Percentiles rank a stretch among this genome's conserved stretches.
Evolutionary conservation across 495 filamentous ascomycete genomes (phyloP).

Genomic region (Patellaria atrata): DNA sequence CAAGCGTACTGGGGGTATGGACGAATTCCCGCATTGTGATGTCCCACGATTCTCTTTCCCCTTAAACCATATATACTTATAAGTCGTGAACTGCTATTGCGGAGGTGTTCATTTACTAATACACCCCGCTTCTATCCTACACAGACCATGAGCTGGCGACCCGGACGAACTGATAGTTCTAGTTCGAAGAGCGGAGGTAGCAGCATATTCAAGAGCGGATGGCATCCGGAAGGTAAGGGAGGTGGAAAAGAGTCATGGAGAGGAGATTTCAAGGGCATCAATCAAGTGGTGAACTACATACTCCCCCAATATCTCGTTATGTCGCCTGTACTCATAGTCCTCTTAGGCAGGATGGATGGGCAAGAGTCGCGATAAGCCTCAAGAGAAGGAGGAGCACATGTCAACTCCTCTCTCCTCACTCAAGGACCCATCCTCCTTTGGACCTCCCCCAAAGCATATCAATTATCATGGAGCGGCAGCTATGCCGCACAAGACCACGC

Average conservation of each 20-base stretch:
- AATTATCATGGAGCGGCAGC: slow-evolving; percentile 38
- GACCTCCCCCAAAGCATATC: slow-evolving; percentile 64
- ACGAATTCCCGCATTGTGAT: too few species aligned
- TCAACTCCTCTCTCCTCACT: slow-evolving; percentile 61
- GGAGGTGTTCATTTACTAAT: neutral
- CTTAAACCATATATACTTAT: slow-evolving; percentile 2
- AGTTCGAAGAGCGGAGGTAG: slow-evolving; percentile 10
- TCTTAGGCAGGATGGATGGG: slow-evolving; percentile 27
- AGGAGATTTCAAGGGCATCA: slow-evolving; percentile 19
- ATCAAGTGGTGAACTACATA: slow-evolving; percentile 20
- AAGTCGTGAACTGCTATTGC: neutral
- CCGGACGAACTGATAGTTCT: too few species aligned
- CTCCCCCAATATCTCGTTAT: neutral
- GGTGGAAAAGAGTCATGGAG: slow-evolving; percentile 20
- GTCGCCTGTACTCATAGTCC: neutral
- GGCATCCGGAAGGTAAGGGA: slow-evolving; percentile 21
- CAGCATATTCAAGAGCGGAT: slow-evolving; percentile 20
- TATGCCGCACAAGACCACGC: slow-evolving; percentile 33
- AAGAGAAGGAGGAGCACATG: slow-evolving; percentile 31
- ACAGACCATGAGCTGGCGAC: neutral
- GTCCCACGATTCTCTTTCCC: slow-evolving; percentile 4
- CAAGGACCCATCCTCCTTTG: slow-evolving; percentile 72
- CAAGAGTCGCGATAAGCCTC: slow-evolving; percentile 31
- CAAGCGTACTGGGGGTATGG: too few species aligned
- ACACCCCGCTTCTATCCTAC: neutral